Conservation (phyloP, 192 early-diverging fungal genomes). For the Chytriomyces sp. region DNA sequence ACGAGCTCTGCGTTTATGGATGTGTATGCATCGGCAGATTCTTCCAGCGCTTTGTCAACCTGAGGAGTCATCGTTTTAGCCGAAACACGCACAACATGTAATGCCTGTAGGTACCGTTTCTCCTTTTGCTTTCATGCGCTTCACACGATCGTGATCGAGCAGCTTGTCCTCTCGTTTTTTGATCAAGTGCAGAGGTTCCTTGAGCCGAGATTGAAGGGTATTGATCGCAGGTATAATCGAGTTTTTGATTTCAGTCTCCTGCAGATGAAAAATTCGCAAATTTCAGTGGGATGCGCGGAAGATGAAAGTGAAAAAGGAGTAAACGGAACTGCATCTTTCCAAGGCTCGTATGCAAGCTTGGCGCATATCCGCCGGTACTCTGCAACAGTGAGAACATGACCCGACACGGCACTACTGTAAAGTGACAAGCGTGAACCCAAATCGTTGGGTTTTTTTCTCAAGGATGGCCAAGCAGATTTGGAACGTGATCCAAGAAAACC, state of each 20-base stretch:
- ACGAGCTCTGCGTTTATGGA: slow-evolving; percentile 74
- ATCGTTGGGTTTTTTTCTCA: slow-evolving; percentile 16
- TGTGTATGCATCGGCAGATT: slow-evolving; percentile 67
- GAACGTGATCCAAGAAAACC: slow-evolving; percentile 11
- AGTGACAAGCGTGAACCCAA: background rate
- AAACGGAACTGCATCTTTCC: slow-evolving; percentile 31
- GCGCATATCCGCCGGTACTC: slow-evolving; percentile 34
- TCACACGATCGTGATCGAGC: slow-evolving; percentile 73
- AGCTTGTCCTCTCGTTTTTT: slow-evolving; percentile 74
- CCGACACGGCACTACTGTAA: background rate
- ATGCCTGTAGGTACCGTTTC: slow-evolving; percentile 52
- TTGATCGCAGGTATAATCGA: slow-evolving; percentile 43
- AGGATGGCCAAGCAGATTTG: background rate
- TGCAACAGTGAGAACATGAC: slow-evolving; percentile 8
- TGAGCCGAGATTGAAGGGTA: slow-evolving; percentile 44
- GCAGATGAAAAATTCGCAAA: background rate
- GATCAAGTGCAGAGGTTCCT: slow-evolving; percentile 71
- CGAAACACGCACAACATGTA: background rate
- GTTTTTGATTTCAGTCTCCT: slow-evolving; percentile 33
- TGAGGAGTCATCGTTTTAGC: slow-evolving; percentile 11
- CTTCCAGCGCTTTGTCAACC: slow-evolving; percentile 68
- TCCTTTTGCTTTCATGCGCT: slow-evolving; percentile 62
- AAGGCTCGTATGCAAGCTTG: slow-evolving; percentile 24
- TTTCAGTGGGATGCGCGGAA: too few relatives aligned
- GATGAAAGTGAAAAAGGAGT: too few relatives aligned